These are phyloP conservation scores for Backusella luteola DNA, from an alignment of 192 early-diverging fungal species.

Conservation along the genomic window DNA sequence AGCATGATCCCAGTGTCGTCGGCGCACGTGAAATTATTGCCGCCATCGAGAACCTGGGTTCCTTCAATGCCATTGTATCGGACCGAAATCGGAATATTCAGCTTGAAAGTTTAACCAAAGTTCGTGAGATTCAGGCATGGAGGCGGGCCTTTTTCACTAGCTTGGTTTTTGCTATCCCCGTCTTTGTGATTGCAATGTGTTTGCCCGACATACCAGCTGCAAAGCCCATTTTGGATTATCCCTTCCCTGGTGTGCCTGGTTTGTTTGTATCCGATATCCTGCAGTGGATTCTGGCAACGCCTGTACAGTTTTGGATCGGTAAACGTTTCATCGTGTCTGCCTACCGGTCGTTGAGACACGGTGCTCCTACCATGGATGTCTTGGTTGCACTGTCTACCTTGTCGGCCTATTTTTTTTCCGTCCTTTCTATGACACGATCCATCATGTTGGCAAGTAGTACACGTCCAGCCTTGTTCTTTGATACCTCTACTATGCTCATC, in stretches of 20 bases:
- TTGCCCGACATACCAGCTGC: constrained; percentile 52
- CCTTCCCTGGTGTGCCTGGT: constrained; percentile 52
- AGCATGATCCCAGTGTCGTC: constrained; percentile 60
- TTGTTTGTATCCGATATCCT: constrained; percentile 64
- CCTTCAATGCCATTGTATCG: constrained; percentile 22
- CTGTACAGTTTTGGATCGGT: constrained; percentile 91
- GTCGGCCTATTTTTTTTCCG: constrained; percentile 80
- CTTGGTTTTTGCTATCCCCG: constrained; percentile 75
- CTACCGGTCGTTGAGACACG: constrained; percentile 77
- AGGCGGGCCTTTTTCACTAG: constrained; percentile 62
- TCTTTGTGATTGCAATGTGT: constrained; percentile 78
- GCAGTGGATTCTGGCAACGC: constrained; percentile 75
- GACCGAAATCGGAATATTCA: constrained; percentile 59
- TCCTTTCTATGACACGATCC: constrained; percentile 68
- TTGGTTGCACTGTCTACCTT: constrained; percentile 84
- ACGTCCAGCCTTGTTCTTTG: constrained; percentile 85
- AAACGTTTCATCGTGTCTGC: constrained; percentile 75
- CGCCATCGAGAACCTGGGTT: constrained; percentile 79
- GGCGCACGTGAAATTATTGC: constrained; percentile 82
- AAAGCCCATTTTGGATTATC: constrained; percentile 24
- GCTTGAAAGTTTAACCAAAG: constrained; percentile 83
- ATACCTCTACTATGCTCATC: constrained; percentile 89
- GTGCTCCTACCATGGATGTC: constrained; percentile 93
- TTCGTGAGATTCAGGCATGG: constrained; percentile 85
- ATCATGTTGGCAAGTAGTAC: constrained; percentile 50